Evolutionary conservation across 2,329 filamentous ascomycete genomes (phyloP).

Genomic region (Paecilomyces niveus): DNA sequence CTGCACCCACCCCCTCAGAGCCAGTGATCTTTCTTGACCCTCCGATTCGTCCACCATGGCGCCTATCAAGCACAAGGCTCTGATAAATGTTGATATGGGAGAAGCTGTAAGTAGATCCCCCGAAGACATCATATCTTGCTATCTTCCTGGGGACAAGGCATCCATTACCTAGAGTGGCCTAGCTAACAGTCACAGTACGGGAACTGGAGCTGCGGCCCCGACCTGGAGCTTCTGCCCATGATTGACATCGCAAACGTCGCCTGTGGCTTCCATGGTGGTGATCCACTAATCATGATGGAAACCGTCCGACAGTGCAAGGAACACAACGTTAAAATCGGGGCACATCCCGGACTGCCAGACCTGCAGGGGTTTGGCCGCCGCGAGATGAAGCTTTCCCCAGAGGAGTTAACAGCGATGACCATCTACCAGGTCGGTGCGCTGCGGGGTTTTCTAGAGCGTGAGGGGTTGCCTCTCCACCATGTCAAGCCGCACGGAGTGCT

Average conservation of each 20-base stretch:
- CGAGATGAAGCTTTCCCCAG: slow-evolving; percentile 52
- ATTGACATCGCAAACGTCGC: slow-evolving; percentile 59
- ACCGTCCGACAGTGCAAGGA: slow-evolving; percentile 53
- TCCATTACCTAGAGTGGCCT: not conserved
- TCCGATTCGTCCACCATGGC: slow-evolving; percentile 27
- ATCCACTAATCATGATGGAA: slow-evolving; percentile 58
- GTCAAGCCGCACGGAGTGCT: slow-evolving; percentile 58
- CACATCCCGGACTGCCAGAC: slow-evolving; percentile 60
- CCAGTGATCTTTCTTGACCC: not conserved
- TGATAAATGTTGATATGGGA: slow-evolving; percentile 43
- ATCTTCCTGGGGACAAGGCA: not conserved
- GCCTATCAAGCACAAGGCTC: slow-evolving; percentile 45
- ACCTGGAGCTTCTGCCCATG: slow-evolving; percentile 53
- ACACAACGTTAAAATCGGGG: slow-evolving; percentile 51
- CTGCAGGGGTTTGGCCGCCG: slow-evolving; percentile 58
- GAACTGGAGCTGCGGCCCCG: slow-evolving; percentile 46
- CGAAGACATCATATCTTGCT: not conserved
- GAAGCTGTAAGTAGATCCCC: slow-evolving; percentile 26
- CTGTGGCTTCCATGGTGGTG: slow-evolving; percentile 54
- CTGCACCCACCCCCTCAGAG: not conserved
- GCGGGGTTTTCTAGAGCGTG: slow-evolving; percentile 51
- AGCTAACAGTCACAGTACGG: slow-evolving; percentile 26
- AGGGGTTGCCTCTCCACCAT: slow-evolving; percentile 51
- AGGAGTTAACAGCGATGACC: slow-evolving; percentile 51
- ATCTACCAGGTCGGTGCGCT: slow-evolving; percentile 60